Percentiles rank a stretch among this genome's conserved stretches.
phyloP scores from a whole-genome alignment of 2,329 filamentous ascomycete genomes.

The Aspergillus ibericus region DNA sequence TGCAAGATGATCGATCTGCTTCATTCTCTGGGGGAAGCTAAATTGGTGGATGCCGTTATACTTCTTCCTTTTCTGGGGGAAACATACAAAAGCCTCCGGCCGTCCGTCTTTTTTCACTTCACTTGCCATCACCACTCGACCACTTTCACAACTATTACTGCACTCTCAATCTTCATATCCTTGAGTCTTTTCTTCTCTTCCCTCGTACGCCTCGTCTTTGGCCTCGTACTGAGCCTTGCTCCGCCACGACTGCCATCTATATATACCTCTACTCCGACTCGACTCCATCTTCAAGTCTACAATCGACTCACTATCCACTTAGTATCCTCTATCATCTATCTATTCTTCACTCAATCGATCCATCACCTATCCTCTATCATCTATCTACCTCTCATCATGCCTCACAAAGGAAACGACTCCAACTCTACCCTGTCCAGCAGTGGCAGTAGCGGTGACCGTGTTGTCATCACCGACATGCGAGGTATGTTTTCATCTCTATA shows the following conservation, averaged over 20 bases:
- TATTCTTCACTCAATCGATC: background rate
- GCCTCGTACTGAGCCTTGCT: constrained; percentile 17
- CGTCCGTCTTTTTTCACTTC: constrained; percentile 6
- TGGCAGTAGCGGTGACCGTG: constrained; percentile 31
- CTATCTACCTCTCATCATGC: constrained; percentile 26
- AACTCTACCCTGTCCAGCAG: constrained; percentile 36
- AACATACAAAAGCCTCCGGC: constrained; percentile 18
- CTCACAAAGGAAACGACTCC: constrained; percentile 39
- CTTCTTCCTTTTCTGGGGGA: constrained; percentile 7
- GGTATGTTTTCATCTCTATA: constrained; percentile 23
- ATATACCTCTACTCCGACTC: constrained; percentile 7
- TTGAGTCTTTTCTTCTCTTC: background rate
- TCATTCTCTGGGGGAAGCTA: constrained; percentile 9
- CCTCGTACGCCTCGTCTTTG: constrained; percentile 5
- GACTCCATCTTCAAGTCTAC: constrained; percentile 1
- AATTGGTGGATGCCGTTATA: constrained; percentile 14
- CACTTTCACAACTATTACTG: constrained; percentile 2
- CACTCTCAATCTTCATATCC: background rate
- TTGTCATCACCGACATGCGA: constrained; percentile 31
- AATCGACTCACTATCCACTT: too few relatives aligned
- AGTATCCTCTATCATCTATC: background rate
- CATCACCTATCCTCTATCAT: background rate
- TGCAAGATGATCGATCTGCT: constrained; percentile 21
- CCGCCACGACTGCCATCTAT: constrained; percentile 20
- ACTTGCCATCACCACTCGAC: background rate